phyloP scores from a whole-genome alignment of 345 rosid species.

The Trapa bicornis region DNA sequence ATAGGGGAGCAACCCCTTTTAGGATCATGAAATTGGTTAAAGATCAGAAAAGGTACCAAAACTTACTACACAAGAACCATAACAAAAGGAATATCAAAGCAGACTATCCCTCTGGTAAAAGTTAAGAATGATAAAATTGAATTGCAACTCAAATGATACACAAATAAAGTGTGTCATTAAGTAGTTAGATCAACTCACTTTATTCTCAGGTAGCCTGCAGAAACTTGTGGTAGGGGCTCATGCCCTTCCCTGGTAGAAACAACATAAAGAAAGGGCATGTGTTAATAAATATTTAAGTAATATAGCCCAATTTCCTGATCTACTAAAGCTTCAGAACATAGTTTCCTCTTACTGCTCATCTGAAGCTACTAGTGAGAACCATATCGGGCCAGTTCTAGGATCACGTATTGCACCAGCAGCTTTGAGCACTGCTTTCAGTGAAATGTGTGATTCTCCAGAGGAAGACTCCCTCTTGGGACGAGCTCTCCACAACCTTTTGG shows the following conservation, averaged over 20 bases:
- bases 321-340: conserved; percentile 11
- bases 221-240: conserved; percentile 70
- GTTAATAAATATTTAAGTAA: conserved; percentile 1
- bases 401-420: conserved; percentile 35
- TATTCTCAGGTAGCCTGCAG: conserved; percentile 66
- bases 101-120: too few relatives aligned
- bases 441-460: conserved; percentile 39
- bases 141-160: neutral
- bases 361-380: conserved; percentile 92
- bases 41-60: too few relatives aligned
- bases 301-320: conserved; percentile 6
- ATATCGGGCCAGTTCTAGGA: conserved; percentile 61
- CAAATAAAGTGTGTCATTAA: neutral
- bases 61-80: neutral
- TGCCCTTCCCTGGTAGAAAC: conserved; percentile 63
- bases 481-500: conserved; percentile 49
- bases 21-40: too few relatives aligned
- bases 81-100: neutral
- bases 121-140: too few relatives aligned
- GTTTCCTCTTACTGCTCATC: conserved; percentile 60
- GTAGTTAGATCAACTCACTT: conserved; percentile 35
- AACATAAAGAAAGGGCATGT: conserved; percentile 16
- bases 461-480: conserved; percentile 38
- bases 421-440: conserved; percentile 43
- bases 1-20: neutral